phyloP scores from a whole-genome alignment of 257 asterid species.

The Solanum etuberosum region DNA sequence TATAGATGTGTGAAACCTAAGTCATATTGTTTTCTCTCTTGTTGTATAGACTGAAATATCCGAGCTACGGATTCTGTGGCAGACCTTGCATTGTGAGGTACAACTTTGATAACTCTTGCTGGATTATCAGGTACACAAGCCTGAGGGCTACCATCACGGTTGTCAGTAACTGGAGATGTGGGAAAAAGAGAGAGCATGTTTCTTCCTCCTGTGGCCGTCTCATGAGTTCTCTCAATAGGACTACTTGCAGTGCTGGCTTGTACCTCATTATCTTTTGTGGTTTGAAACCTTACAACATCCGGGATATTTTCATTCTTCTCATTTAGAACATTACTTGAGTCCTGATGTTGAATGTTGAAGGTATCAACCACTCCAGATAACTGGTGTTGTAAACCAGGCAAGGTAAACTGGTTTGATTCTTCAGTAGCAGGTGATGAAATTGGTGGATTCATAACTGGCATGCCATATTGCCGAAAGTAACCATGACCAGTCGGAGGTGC shows the following conservation, averaged over 20 bases:
- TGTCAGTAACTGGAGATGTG: conserved; percentile 12
- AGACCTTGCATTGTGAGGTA: conserved; percentile 57
- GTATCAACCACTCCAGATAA: conserved; percentile 15
- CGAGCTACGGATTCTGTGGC: conserved; percentile 86
- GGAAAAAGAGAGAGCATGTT: conserved; percentile 49
- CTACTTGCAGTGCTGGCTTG: conserved; percentile 61
- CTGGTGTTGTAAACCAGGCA: conserved; percentile 11
- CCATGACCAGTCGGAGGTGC: conserved; percentile 26
- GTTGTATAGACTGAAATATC: conserved; percentile 69
- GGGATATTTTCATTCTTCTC: conserved; percentile 12
- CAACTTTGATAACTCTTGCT: conserved; percentile 53
- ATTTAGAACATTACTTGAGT: conserved; percentile 2
- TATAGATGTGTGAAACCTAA: conserved; percentile 5
- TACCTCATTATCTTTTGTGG: conserved; percentile 30
- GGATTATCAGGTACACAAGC: conserved; percentile 9
- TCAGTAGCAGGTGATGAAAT: conserved; percentile 27
- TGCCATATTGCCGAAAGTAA: conserved; percentile 42
- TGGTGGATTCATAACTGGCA: conserved; percentile 38
- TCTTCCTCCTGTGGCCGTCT: conserved; percentile 13
- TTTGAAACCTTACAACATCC: background rate
- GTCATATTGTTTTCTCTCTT: conserved; percentile 63
- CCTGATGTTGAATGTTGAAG: conserved; percentile 5
- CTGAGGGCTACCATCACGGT: conserved; percentile 5
- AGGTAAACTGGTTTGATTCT: conserved; percentile 14
- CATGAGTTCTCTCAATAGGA: conserved; percentile 22